Conservation (phyloP, 208 protist species). For the Trypanosomatidae sp. region DNA sequence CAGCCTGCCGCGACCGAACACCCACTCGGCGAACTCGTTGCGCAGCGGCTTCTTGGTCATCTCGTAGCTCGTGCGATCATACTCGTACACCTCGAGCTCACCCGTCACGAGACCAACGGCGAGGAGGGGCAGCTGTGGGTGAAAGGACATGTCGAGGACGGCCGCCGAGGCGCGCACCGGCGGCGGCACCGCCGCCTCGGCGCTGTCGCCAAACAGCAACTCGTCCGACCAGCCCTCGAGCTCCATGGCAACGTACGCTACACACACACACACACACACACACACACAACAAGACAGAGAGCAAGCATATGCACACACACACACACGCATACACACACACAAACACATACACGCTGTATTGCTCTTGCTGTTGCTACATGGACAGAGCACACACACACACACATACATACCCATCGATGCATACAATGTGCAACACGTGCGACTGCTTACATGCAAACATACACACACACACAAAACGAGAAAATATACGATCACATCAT, state of each 20-base stretch:
- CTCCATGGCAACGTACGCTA: too few species aligned
- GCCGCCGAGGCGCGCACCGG: constrained; percentile 34
- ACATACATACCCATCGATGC: too few species aligned
- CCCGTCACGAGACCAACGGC: constrained; percentile 67
- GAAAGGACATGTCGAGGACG: constrained; percentile 70
- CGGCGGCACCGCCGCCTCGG: constrained; percentile 34
- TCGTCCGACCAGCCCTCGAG: constrained; percentile 26
- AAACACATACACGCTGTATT: too few species aligned
- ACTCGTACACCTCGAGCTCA: constrained; percentile 75
- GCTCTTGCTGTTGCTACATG: too few species aligned
- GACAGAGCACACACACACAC: too few species aligned
- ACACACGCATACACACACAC: too few species aligned
- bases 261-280: neutral
- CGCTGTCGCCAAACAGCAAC: constrained; percentile 47
- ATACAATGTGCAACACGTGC: too few species aligned
- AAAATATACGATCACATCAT: too few species aligned
- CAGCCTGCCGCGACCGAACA: constrained; percentile 23
- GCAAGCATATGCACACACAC: too few species aligned
- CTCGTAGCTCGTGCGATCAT: constrained; percentile 20
- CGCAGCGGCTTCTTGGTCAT: constrained; percentile 39
- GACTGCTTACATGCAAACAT: too few species aligned
- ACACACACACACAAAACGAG: too few species aligned
- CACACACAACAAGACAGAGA: neutral
- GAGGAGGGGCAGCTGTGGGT: constrained; percentile 55
- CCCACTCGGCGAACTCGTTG: constrained; percentile 59